A percentile compares a stretch with the other conserved stretches of the same genome.
These are phyloP conservation scores for Emergomyces orientalis DNA, from an alignment of 2,329 filamentous ascomycete genomes.

Conservation along the genomic window DNA sequence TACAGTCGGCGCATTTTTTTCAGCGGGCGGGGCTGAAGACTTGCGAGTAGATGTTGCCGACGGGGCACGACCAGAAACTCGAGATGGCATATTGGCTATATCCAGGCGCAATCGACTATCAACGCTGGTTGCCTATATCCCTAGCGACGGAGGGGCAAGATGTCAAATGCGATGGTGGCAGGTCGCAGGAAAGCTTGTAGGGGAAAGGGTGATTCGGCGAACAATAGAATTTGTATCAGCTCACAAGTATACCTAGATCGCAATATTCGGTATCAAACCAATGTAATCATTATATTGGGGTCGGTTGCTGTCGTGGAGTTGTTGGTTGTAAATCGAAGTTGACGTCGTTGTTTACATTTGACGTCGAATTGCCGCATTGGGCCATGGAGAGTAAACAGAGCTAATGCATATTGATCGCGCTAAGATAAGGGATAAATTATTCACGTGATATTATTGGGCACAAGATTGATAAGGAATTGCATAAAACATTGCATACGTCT, in stretches of 20 bases:
- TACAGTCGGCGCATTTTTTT: slow-evolving; percentile 56
- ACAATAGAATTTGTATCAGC: not conserved
- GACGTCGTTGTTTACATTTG: slow-evolving; percentile 7
- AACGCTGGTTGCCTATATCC: not conserved
- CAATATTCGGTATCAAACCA: not conserved
- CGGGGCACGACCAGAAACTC: slow-evolving; percentile 27
- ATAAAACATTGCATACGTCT: no score
- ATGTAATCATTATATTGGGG: not conserved
- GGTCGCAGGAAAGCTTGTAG: not conserved
- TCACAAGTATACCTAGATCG: not conserved
- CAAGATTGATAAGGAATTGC: not conserved
- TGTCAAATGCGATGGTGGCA: slow-evolving; percentile 9
- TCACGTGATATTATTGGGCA: not conserved
- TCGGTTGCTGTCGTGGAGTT: not conserved
- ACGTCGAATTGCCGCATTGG: not conserved
- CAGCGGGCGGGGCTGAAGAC: slow-evolving; percentile 56
- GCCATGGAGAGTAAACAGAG: slow-evolving; percentile 19
- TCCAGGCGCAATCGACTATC: not conserved
- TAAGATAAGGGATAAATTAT: slow-evolving; percentile 27
- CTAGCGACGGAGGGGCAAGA: not conserved
- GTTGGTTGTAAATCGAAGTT: not conserved
- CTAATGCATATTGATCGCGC: slow-evolving; percentile 13
- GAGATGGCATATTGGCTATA: slow-evolving; percentile 28
- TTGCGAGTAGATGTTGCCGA: slow-evolving; percentile 28
- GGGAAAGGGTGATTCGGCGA: not conserved